Evolutionary conservation across 2,329 filamentous ascomycete genomes (phyloP).

Genomic region (Neofusicoccum kwambonambiense): DNA sequence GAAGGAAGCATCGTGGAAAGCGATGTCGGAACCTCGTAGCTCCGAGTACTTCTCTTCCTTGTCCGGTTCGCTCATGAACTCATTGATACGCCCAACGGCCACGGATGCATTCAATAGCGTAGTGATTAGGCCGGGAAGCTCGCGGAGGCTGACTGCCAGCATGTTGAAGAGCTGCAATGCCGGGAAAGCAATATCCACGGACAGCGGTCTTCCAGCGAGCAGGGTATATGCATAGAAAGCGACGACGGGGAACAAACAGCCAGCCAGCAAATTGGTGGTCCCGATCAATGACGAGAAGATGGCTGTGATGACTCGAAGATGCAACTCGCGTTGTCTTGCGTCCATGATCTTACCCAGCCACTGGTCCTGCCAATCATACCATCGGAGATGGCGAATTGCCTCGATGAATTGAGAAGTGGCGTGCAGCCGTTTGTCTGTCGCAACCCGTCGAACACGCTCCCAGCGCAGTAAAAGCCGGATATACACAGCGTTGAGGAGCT

Average conservation of each 20-base stretch:
- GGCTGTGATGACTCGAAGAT: slow-evolving; percentile 62
- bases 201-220: slow-evolving; percentile 64
- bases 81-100: slow-evolving; percentile 76
- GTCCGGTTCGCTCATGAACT: slow-evolving; percentile 83
- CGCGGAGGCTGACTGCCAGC: slow-evolving; percentile 70
- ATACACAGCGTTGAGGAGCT: slow-evolving; percentile 66
- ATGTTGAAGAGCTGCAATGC: slow-evolving; percentile 78
- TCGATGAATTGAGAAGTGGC: slow-evolving; percentile 84
- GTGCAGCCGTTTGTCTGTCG: slow-evolving; percentile 76
- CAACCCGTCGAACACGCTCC: slow-evolving; percentile 68
- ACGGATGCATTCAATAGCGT: slow-evolving; percentile 79
- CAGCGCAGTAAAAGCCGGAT: slow-evolving; percentile 65
- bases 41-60: slow-evolving; percentile 56
- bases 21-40: slow-evolving; percentile 41
- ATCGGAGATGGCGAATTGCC: slow-evolving; percentile 74
- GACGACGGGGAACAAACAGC: slow-evolving; percentile 73
- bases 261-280: slow-evolving; percentile 69
- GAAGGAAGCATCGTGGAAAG: slow-evolving; percentile 67
- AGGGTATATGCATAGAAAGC: slow-evolving; percentile 81
- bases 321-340: slow-evolving; percentile 66
- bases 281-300: slow-evolving; percentile 63
- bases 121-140: slow-evolving; percentile 73
- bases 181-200: slow-evolving; percentile 82
- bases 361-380: slow-evolving; percentile 78
- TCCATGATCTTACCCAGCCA: slow-evolving; percentile 71